Percentiles rank a stretch among this genome's conserved stretches.
These are phyloP conservation scores for Cymbidium sinense DNA, from an alignment of 106 monocot species.

Conservation along the genomic window DNA sequence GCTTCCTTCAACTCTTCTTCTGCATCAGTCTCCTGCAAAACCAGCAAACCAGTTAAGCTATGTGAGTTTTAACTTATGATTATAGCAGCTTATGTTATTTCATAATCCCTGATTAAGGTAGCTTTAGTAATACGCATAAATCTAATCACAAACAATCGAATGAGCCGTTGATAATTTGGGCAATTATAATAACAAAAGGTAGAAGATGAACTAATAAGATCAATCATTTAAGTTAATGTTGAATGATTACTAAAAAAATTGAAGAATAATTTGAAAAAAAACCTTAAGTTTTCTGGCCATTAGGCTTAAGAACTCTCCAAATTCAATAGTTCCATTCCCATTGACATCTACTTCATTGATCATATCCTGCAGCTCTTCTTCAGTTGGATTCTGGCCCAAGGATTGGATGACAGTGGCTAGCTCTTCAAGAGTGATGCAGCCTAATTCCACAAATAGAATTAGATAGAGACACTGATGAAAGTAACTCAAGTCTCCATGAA, in stretches of 20 bases:
- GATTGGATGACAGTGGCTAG: slow-evolving; percentile 38
- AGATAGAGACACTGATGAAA: not conserved
- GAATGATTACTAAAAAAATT: too few species aligned
- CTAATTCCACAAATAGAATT: slow-evolving; percentile 9
- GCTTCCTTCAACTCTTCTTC: slow-evolving; percentile 53
- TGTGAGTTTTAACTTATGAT: too few species aligned
- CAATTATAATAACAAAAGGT: too few species aligned
- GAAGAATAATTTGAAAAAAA: too few species aligned
- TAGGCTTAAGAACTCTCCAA: slow-evolving; percentile 36
- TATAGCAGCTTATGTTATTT: too few species aligned
- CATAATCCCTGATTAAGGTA: too few species aligned
- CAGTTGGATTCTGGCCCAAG: slow-evolving; percentile 30
- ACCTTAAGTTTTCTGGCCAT: slow-evolving; percentile 34
- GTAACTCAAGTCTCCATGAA: not conserved
- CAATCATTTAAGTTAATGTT: too few species aligned
- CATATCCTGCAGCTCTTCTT: slow-evolving; percentile 36
- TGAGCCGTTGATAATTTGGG: too few species aligned
- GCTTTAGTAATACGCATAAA: too few species aligned
- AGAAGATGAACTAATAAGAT: too few species aligned
- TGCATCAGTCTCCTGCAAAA: slow-evolving; percentile 32
- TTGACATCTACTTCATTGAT: slow-evolving; percentile 38
- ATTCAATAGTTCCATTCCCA: slow-evolving; percentile 46
- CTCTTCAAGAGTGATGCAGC: slow-evolving; percentile 43
- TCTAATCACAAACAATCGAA: too few species aligned
- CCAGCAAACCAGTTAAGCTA: not conserved